Percentiles rank a stretch among this genome's conserved stretches.
Evolutionary conservation across 495 filamentous ascomycete genomes (phyloP).

Genomic region (Venustampulla echinocandica): DNA sequence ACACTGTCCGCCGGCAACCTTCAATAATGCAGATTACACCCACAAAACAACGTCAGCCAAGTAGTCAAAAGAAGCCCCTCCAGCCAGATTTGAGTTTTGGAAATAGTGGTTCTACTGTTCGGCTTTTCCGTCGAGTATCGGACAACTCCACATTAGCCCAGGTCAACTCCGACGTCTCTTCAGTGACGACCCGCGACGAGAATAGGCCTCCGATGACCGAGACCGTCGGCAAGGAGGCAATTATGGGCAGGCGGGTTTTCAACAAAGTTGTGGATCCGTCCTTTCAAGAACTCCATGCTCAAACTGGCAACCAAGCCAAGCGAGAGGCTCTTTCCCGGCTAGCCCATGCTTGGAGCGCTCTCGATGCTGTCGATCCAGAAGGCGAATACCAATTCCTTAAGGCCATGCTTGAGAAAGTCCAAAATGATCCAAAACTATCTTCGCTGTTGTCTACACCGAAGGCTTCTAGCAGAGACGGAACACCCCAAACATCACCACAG

Average conservation of each 20-base stretch:
- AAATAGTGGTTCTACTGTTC: constrained; percentile 79
- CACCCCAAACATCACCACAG: constrained; percentile 19
- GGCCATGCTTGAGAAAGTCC: constrained; percentile 24
- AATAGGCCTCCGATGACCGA: constrained; percentile 28
- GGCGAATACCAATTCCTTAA: constrained; percentile 78
- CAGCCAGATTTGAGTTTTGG: constrained; percentile 82
- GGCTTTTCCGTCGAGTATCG: constrained; percentile 83
- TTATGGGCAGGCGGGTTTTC: constrained; percentile 71
- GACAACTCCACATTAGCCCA: constrained; percentile 42
- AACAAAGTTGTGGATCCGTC: constrained; percentile 68
- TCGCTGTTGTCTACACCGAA: constrained; percentile 31
- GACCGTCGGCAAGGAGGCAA: constrained; percentile 64
- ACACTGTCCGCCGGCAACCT: constrained; percentile 44
- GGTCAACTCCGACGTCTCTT: constrained; percentile 15
- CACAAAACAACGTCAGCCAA: constrained; percentile 27
- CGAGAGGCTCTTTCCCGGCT: constrained; percentile 72
- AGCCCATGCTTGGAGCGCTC: constrained; percentile 71
- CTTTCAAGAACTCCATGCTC: constrained; percentile 73
- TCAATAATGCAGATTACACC: constrained; percentile 40
- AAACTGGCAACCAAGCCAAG: constrained; percentile 64
- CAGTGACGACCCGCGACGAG: constrained; percentile 15
- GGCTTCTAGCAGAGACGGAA: constrained; percentile 27
- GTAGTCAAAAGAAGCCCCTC: constrained; percentile 62
- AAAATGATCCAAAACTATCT: constrained; percentile 46
- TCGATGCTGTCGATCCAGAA: constrained; percentile 85